These are phyloP conservation scores for Paracamarosporium sp. DNA, from an alignment of 2,329 filamentous ascomycete species.

Conservation along the genomic window DNA sequence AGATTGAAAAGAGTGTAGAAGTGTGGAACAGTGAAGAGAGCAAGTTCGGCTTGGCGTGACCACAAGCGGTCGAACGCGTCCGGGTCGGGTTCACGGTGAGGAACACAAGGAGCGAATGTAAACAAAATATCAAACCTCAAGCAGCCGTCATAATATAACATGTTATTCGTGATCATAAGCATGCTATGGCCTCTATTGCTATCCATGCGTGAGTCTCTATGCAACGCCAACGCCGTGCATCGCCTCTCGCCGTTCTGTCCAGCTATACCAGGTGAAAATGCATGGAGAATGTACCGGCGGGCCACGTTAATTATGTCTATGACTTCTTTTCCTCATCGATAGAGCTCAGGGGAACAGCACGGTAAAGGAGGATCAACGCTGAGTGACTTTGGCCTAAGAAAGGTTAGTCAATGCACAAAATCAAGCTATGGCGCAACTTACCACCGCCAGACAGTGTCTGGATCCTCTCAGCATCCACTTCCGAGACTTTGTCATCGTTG, in stretches of 20 bases:
- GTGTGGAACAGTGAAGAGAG: neutral
- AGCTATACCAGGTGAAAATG: conserved; percentile 19
- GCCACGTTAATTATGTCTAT: conserved; percentile 15
- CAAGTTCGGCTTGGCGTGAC: neutral
- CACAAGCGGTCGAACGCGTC: neutral
- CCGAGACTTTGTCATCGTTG: conserved; percentile 96
- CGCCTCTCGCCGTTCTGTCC: conserved; percentile 8
- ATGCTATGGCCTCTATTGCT: conserved; percentile 16
- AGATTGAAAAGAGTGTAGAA: neutral
- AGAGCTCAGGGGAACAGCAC: conserved; percentile 72
- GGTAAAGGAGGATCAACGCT: conserved; percentile 80
- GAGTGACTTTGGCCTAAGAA: conserved; percentile 73
- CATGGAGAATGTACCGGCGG: neutral
- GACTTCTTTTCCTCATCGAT: conserved; percentile 56
- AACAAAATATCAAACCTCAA: neutral
- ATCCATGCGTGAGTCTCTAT: conserved; percentile 29
- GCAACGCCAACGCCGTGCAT: conserved; percentile 34
- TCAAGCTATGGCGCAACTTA: conserved; percentile 44
- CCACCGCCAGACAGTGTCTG: conserved; percentile 88
- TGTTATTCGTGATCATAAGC: conserved; percentile 3
- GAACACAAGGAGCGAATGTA: neutral
- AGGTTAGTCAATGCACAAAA: conserved; percentile 22
- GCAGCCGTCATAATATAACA: neutral
- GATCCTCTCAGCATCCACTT: conserved; percentile 91
- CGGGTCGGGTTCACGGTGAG: neutral